These are phyloP conservation scores for Fusarium liriodendri DNA, from an alignment of 2,329 filamentous ascomycete genomes.

Conservation along the genomic window DNA sequence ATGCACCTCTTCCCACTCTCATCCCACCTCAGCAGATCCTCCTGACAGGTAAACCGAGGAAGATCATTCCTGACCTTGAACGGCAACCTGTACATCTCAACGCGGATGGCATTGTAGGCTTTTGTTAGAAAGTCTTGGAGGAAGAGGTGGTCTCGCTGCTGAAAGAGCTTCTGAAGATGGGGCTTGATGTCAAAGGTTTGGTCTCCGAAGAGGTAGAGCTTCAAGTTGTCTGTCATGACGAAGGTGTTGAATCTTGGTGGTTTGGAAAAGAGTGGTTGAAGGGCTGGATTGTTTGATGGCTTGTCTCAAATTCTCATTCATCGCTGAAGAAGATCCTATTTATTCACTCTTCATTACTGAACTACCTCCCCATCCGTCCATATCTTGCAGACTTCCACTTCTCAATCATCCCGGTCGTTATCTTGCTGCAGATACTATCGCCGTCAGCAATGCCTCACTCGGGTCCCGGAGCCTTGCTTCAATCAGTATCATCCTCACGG, in stretches of 20 bases:
- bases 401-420: background rate
- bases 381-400: background rate
- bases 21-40: slow-evolving; percentile 33
- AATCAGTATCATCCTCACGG: background rate
- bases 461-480: slow-evolving; percentile 13
- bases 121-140: slow-evolving; percentile 33
- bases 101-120: slow-evolving; percentile 28
- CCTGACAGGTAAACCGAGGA: slow-evolving; percentile 31
- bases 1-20: slow-evolving; percentile 31
- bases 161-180: slow-evolving; percentile 22
- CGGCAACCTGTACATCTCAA: slow-evolving; percentile 29
- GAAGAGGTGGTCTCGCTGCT: slow-evolving; percentile 36
- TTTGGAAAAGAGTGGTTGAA: slow-evolving; percentile 24
- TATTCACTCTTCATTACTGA: background rate
- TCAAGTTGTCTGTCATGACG: slow-evolving; percentile 19
- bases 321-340: slow-evolving; percentile 1
- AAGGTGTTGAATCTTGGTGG: slow-evolving; percentile 36
- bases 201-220: slow-evolving; percentile 35
- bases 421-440: background rate
- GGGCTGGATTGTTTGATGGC: slow-evolving; percentile 6
- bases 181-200: slow-evolving; percentile 36
- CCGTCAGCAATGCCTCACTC: background rate
- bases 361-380: background rate
- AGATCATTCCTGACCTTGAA: slow-evolving; percentile 27
- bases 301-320: background rate